These are phyloP conservation scores for Colletotrichum aenigma DNA, from an alignment of 2,329 filamentous ascomycete species.

Conservation along the genomic window DNA sequence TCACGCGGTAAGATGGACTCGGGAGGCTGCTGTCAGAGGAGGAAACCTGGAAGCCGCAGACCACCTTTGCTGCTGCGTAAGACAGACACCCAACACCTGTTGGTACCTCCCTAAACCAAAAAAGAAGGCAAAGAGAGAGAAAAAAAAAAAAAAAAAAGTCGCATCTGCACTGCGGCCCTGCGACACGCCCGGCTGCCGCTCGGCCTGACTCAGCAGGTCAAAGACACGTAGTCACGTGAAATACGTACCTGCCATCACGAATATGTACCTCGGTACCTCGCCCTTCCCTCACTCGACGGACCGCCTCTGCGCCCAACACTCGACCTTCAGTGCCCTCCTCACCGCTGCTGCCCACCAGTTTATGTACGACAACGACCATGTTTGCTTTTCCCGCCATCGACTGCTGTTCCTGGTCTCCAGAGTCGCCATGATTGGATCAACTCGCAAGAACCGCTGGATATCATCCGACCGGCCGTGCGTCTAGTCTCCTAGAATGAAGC, in stretches of 20 bases:
- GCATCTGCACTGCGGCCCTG: neutral
- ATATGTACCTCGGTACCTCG: neutral
- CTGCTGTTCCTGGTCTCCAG: slow-evolving; percentile 1
- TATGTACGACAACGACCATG: neutral
- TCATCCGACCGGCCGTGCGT: neutral
- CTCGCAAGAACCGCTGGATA: neutral
- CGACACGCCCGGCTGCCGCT: slow-evolving; percentile 10
- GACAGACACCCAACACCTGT: neutral
- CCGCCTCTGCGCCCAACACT: neutral
- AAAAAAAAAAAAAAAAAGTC: neutral
- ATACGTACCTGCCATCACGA: neutral
- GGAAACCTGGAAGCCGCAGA: neutral
- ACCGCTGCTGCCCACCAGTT: neutral
- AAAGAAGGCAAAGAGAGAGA: neutral
- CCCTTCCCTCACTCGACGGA: neutral
- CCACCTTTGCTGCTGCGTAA: neutral
- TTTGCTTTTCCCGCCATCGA: slow-evolving; percentile 7
- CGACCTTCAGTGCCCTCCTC: neutral
- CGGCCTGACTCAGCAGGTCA: slow-evolving; percentile 20
- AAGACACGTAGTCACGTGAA: slow-evolving; percentile 18
- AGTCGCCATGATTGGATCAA: neutral
- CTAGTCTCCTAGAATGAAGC: neutral
- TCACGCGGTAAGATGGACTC: neutral
- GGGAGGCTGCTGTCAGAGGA: neutral
- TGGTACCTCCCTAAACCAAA: neutral